Evolutionary conservation across 345 rosid genomes (phyloP), one percentile per base, ranked within the genome.

Genomic region (Capsella bursapastoris): DNA sequence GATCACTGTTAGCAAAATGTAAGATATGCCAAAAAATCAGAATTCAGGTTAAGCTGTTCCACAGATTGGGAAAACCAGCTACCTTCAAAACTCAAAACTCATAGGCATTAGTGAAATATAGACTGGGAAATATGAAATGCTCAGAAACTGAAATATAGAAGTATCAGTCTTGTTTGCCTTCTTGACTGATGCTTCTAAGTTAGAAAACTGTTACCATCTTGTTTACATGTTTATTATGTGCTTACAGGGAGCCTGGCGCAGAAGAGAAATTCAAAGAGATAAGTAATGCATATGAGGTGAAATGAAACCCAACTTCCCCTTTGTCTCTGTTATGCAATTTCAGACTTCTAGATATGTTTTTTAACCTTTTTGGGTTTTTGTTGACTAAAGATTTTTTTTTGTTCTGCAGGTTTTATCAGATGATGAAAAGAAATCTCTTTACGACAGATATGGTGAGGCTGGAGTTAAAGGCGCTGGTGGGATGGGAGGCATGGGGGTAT

Each of bases 221-320:
- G 60, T 70, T 64, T 48, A 57, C 72, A 28, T 2, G 49, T 35
- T 56, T 45, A 51, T 44, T 10, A 22, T 47, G 10, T 56, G 15
- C 72, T 64, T 45, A 78, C 85, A 96, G 99, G 79, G 98, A 96
- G 1, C 72, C 97, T 35, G 93, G 87, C 10, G 97, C 98, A 29
- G 99, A 92, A 73, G 85, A 84, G 80, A 92, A 92, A 76, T 92
- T 96, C 81, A 96, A 92, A 90, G 97, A 96, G 38, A 96, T 96
- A 75, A 90, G 99, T 64, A 96, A 96, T 76, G 99, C 98, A 12
- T 96, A 96, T 22, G 99, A 96, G 97, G 99, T 90, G 74, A 80
- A 56, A 1, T 15, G 45, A 75, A 29, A 9, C 47, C 13, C 68
- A 58, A 12, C 4, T 67, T 59, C 38, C 14, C 16, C 44, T 10